Conservation (phyloP, 805 yeast genomes). For the Zygoascus flipseniorum region DNA sequence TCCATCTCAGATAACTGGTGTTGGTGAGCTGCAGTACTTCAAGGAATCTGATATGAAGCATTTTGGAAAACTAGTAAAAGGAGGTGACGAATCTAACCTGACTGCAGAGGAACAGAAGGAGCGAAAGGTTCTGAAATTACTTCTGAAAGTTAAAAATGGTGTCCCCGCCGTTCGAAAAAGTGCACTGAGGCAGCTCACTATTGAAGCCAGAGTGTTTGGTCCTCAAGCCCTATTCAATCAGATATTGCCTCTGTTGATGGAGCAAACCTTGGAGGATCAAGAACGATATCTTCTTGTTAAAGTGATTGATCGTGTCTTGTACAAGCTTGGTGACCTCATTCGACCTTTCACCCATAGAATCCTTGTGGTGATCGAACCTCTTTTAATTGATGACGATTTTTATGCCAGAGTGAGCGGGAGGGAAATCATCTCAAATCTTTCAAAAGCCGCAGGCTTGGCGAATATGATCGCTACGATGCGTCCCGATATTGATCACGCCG, state of each 20-base stretch:
- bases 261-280: constrained; percentile 62
- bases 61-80: constrained; percentile 51
- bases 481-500: constrained; percentile 74
- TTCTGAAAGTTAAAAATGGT: constrained; percentile 74
- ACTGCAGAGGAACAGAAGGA: constrained; percentile 50
- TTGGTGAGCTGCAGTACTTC: constrained; percentile 57
- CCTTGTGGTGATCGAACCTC: constrained; percentile 65
- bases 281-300: constrained; percentile 80
- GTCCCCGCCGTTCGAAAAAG: constrained; percentile 55
- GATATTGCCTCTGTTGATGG: constrained; percentile 69
- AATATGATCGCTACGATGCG: constrained; percentile 71
- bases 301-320: constrained; percentile 59
- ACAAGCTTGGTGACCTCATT: constrained; percentile 53
- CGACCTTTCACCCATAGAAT: constrained; percentile 70
- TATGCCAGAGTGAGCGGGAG: constrained; percentile 70
- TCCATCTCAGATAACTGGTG: constrained; percentile 53
- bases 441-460: constrained; percentile 77
- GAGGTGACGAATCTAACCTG: constrained; percentile 27
- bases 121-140: constrained; percentile 49
- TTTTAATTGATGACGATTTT: constrained; percentile 70
- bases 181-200: constrained; percentile 59
- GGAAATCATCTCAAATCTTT: constrained; percentile 63
- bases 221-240: constrained; percentile 60
- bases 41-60: constrained; percentile 63
- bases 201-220: constrained; percentile 56